A percentile compares a stretch with the other conserved stretches of the same genome.
Conservation (phyloP, 2,329 filamentous ascomycete genomes). For the Cercospora nicotianae region DNA sequence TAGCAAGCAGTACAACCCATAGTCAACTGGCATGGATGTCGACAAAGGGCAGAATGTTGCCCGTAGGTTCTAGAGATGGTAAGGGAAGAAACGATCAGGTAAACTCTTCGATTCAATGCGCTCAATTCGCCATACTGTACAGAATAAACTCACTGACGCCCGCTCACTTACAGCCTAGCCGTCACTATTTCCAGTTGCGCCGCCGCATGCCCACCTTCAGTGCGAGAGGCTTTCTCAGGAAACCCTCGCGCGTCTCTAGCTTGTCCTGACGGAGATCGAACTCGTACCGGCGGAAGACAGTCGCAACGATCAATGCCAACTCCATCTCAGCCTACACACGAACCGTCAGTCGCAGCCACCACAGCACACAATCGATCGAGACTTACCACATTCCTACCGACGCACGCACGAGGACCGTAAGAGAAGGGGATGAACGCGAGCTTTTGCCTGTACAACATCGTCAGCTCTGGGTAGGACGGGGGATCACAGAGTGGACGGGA, state of each 20-base stretch:
- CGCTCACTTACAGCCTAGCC: not conserved
- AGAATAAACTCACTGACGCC: not conserved
- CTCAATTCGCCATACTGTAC: not conserved
- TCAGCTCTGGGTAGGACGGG: not conserved
- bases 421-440: conserved; percentile 45
- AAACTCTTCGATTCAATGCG: not conserved
- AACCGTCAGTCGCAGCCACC: conserved; percentile 5
- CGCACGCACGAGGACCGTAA: conserved; percentile 46
- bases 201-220: conserved; percentile 33
- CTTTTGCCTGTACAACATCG: conserved; percentile 35
- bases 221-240: conserved; percentile 39
- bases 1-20: not conserved
- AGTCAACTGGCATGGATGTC: not conserved
- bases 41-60: not conserved
- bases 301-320: conserved; percentile 43
- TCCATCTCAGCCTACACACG: conserved; percentile 42
- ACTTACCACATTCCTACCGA: conserved; percentile 43
- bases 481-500: not conserved
- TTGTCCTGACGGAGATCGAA: conserved; percentile 39
- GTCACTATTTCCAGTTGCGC: conserved; percentile 15
- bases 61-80: not conserved
- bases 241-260: conserved; percentile 40
- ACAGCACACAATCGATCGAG: conserved; percentile 34
- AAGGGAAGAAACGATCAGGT: not conserved
- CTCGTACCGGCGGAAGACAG: conserved; percentile 40